Percentiles rank a stretch among this genome's conserved stretches.
phyloP scores from a whole-genome alignment of 2,329 filamentous ascomycete species.

The Salinomyces thailandicus region DNA sequence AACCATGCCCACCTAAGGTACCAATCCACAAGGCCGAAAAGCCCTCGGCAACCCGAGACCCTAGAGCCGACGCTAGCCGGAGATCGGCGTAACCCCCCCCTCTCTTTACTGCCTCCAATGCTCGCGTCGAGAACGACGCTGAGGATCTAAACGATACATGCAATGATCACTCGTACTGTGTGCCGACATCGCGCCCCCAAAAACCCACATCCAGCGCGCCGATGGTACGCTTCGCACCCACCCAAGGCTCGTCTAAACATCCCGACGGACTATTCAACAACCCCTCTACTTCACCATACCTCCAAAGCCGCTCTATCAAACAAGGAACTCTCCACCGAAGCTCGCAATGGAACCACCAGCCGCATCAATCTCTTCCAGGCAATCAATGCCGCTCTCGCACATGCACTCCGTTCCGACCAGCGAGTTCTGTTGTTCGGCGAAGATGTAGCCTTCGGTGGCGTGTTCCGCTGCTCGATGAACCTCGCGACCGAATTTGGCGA shows the following conservation, averaged over 20 bases:
- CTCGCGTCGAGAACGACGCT: too few species aligned
- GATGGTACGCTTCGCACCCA: constrained; percentile 39
- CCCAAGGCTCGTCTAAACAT: constrained; percentile 61
- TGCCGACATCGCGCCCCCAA: background rate
- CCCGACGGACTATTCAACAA: constrained; percentile 77
- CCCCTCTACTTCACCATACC: constrained; percentile 69
- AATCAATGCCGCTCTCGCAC: constrained; percentile 79
- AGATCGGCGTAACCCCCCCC: too few species aligned
- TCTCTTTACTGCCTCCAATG: too few species aligned
- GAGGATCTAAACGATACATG: too few species aligned
- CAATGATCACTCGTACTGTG: background rate
- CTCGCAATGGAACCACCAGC: constrained; percentile 48
- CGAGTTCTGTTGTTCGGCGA: constrained; percentile 88
- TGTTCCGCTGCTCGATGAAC: constrained; percentile 80
- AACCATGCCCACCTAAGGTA: too few species aligned
- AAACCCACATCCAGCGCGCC: background rate
- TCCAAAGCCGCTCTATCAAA: constrained; percentile 60
- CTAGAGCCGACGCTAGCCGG: too few species aligned
- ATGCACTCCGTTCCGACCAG: constrained; percentile 72
- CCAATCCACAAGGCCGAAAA: too few species aligned
- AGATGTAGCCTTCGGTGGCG: constrained; percentile 92
- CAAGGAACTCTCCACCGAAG: constrained; percentile 51
- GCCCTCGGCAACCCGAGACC: too few species aligned
- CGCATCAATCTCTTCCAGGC: constrained; percentile 91
- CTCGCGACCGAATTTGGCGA: constrained; percentile 77